These are phyloP conservation scores for Abortiporus biennis DNA, from an alignment of 1,284 basidiomycete species.

Conservation along the genomic window DNA sequence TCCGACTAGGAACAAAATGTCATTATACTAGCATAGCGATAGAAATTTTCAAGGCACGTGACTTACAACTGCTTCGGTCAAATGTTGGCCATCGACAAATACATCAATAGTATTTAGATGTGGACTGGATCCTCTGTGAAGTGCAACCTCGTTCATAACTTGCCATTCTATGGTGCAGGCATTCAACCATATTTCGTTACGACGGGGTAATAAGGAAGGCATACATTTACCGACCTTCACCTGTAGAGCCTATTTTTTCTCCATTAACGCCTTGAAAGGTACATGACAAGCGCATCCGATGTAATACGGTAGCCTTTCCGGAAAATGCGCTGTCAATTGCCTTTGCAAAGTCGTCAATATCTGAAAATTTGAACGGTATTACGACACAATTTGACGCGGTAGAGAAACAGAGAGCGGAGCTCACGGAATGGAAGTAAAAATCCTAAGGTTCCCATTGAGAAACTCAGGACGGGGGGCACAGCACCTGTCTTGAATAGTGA, in stretches of 20 bases:
- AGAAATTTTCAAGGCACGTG: neutral
- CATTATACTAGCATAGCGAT: constrained; percentile 4
- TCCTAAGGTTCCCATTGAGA: constrained; percentile 94
- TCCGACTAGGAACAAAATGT: constrained; percentile 63
- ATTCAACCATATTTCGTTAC: constrained; percentile 4
- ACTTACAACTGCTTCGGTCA: constrained; percentile 92
- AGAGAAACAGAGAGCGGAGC: constrained; percentile 24
- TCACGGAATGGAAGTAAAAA: constrained; percentile 92
- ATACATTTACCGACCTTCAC: constrained; percentile 39
- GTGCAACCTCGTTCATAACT: constrained; percentile 95
- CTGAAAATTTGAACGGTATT: constrained; percentile 30
- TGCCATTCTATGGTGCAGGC: constrained; percentile 64
- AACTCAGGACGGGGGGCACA: constrained; percentile 92
- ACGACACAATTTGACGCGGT: constrained; percentile 3
- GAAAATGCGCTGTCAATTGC: constrained; percentile 75
- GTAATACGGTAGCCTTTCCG: constrained; percentile 74
- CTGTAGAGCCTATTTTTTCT: constrained; percentile 45
- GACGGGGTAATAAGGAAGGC: neutral
- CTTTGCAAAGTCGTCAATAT: constrained; percentile 76
- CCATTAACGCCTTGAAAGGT: constrained; percentile 64
- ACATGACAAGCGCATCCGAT: constrained; percentile 84
- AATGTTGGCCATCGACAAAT: constrained; percentile 91
- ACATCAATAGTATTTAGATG: constrained; percentile 94
- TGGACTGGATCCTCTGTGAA: constrained; percentile 88
- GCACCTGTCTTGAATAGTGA: constrained; percentile 85